phyloP scores from a whole-genome alignment of 2,329 filamentous ascomycete species.

The Trichoderma sp. region DNA sequence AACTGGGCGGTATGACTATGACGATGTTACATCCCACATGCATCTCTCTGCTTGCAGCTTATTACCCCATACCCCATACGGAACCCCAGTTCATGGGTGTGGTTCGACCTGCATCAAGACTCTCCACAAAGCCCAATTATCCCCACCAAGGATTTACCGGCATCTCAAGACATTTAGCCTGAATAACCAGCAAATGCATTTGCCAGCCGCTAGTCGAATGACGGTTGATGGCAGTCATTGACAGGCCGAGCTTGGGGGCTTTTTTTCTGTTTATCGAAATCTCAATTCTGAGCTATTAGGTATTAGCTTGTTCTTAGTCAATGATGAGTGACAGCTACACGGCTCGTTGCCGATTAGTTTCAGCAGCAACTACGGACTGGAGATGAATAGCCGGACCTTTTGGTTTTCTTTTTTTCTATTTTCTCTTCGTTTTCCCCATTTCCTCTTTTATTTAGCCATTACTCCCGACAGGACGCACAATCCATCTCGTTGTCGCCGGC shows the following conservation, averaged over 20 bases:
- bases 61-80: conserved; percentile 6
- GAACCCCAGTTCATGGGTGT: not conserved
- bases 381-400: conserved; percentile 2
- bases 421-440: not conserved
- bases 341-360: not conserved
- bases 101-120: conserved; percentile 4
- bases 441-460: conserved; percentile 13
- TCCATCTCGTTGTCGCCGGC: not conserved
- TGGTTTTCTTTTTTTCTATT: not conserved
- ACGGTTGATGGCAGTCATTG: not conserved
- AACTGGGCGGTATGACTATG: conserved; percentile 13
- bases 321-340: not conserved
- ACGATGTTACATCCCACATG: not conserved
- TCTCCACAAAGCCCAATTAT: not conserved
- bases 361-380: not conserved
- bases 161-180: conserved; percentile 14
- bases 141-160: conserved; percentile 1
- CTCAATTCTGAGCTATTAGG: not conserved
- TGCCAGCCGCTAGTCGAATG: not conserved
- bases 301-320: not conserved
- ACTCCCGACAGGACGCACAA: not conserved
- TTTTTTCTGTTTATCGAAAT: not conserved
- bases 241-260: not conserved
- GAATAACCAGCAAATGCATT: not conserved
- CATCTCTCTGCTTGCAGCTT: not conserved